Evolutionary conservation across 306 rosid genomes (phyloP).

Genomic region (Begonia masoniana): DNA sequence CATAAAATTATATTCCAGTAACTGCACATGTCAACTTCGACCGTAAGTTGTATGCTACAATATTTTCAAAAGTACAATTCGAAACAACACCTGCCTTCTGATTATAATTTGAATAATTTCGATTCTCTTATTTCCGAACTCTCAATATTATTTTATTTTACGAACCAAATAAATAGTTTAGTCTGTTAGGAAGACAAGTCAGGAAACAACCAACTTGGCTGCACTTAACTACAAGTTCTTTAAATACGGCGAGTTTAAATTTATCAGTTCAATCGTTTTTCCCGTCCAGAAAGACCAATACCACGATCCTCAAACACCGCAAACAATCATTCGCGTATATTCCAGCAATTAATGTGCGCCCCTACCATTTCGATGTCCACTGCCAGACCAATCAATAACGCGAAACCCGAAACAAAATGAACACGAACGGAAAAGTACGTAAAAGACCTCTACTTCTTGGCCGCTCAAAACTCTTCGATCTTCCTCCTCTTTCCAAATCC

Average conservation of each 20-base stretch:
- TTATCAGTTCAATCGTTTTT: too few species aligned
- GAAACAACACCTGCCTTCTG: constrained; percentile 10
- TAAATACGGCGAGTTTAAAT: too few species aligned
- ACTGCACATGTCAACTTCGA: constrained; percentile 61
- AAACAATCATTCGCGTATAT: too few species aligned
- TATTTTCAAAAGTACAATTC: constrained; percentile 6
- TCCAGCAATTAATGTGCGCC: too few species aligned
- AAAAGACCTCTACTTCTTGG: not conserved
- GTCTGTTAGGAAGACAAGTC: too few species aligned
- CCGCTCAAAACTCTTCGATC: not conserved
- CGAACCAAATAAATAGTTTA: too few species aligned
- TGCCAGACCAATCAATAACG: too few species aligned
- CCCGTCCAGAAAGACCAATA: not conserved
- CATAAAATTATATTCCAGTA: constrained; percentile 49
- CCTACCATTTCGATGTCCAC: too few species aligned
- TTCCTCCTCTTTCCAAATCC: constrained; percentile 11
- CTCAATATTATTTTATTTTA: not conserved
- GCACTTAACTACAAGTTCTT: too few species aligned
- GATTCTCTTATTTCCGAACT: constrained; percentile 20
- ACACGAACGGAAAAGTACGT: too few species aligned
- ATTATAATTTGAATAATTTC: constrained; percentile 17
- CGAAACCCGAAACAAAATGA: too few species aligned
- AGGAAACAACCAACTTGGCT: too few species aligned
- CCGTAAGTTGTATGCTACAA: constrained; percentile 16
- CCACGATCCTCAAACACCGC: not conserved